Evolutionary conservation across 2,329 filamentous ascomycete genomes (phyloP).

Genomic region (Colletotrichum tabaci): DNA sequence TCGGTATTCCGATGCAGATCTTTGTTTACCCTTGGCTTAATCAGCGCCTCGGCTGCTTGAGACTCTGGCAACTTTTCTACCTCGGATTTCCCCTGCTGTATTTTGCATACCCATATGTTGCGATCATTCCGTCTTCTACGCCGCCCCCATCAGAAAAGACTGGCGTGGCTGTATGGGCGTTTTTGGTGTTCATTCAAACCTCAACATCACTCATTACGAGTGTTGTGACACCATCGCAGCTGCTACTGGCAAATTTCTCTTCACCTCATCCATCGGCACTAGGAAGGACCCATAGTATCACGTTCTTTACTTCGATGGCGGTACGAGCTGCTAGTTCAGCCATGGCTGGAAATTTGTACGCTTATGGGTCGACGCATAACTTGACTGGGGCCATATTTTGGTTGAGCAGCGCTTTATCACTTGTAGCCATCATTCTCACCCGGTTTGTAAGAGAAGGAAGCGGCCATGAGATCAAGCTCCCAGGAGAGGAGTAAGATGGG

Average conservation of each 20-base stretch:
- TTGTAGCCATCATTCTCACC: neutral
- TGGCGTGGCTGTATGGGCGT: neutral
- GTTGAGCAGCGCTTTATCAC: neutral
- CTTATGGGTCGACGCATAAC: neutral
- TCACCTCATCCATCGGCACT: conserved; percentile 15
- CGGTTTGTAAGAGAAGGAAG: conserved; percentile 12
- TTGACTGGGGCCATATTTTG: neutral
- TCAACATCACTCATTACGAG: neutral
- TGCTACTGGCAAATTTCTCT: neutral
- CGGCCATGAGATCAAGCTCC: conserved; percentile 8
- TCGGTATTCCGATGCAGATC: conserved; percentile 11
- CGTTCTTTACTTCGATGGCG: conserved; percentile 3
- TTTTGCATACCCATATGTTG: neutral
- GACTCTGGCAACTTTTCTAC: neutral
- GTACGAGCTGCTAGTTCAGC: conserved; percentile 3
- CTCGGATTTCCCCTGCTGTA: neutral
- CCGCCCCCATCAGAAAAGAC: conserved; percentile 11
- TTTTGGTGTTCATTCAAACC: neutral
- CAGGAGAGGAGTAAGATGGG: neutral
- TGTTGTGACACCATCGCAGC: neutral
- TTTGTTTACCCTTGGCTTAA: conserved; percentile 1
- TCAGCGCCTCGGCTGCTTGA: neutral
- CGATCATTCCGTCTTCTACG: neutral
- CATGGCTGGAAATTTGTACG: neutral
- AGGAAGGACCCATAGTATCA: neutral